Conservation (phyloP, 345 rosid species). For the Aegle marmelos region DNA sequence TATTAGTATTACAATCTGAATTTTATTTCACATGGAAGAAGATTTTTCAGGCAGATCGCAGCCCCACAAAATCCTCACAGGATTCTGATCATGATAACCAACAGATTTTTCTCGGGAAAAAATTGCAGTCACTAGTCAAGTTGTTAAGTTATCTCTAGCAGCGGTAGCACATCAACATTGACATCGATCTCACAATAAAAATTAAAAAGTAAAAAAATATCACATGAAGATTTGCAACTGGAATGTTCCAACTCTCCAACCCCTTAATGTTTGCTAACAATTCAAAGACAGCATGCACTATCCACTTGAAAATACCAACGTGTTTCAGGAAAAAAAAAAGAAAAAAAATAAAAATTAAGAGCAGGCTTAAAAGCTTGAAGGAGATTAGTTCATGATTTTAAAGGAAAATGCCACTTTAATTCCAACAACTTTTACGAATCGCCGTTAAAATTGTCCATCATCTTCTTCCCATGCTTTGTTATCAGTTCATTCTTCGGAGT, state of each 20-base stretch:
- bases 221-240: background rate
- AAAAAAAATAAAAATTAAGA: too few relatives aligned
- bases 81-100: constrained; percentile 26
- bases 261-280: constrained; percentile 11
- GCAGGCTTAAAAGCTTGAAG: background rate
- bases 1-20: background rate
- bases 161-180: background rate
- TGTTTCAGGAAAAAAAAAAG: background rate
- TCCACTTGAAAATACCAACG: background rate
- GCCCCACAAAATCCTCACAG: constrained; percentile 28
- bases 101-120: background rate
- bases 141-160: background rate
- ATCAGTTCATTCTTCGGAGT: background rate
- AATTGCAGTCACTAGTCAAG: constrained; percentile 4
- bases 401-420: background rate
- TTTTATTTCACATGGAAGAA: background rate
- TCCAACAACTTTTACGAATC: background rate
- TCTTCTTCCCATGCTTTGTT: background rate
- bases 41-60: constrained; percentile 2
- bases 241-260: background rate
- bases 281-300: constrained; percentile 19
- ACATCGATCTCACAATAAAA: background rate
- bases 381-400: background rate
- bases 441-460: background rate
- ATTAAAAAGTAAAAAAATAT: background rate